Conservation (phyloP, 495 filamentous ascomycete species). For the Penicillium ucsense region DNA sequence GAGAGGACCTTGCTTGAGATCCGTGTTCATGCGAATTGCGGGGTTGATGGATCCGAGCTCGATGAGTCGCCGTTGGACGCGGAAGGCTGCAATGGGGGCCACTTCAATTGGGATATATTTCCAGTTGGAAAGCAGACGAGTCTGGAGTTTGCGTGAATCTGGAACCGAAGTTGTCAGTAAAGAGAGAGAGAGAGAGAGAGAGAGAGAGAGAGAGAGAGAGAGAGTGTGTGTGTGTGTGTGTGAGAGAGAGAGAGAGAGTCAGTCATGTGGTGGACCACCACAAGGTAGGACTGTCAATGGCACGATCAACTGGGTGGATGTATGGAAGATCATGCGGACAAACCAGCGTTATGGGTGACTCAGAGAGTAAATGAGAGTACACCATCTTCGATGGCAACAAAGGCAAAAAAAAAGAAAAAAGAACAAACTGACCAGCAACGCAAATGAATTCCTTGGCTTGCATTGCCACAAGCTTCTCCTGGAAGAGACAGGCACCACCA, state of each 20-base stretch:
- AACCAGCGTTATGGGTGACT: too few species aligned
- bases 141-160: conserved; percentile 82
- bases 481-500: conserved; percentile 91
- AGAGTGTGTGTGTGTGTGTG: too few species aligned
- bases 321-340: too few species aligned
- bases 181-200: conserved; percentile 1
- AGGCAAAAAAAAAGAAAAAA: too few species aligned
- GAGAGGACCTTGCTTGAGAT: conserved; percentile 66
- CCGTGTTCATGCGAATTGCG: conserved; percentile 53
- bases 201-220: conserved; percentile 3
- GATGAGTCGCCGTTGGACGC: conserved; percentile 57
- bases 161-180: background rate
- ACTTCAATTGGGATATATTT: conserved; percentile 87
- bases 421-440: conserved; percentile 59
- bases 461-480: conserved; percentile 91
- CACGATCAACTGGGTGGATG: too few species aligned
- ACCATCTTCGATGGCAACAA: too few species aligned
- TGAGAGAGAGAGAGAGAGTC: conserved; percentile 5
- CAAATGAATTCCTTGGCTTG: conserved; percentile 82
- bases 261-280: too few species aligned
- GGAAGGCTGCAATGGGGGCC: conserved; percentile 64
- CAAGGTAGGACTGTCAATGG: too few species aligned
- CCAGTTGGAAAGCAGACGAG: conserved; percentile 70
- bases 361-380: too few species aligned
- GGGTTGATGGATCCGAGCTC: conserved; percentile 63